Conservation (phyloP, 2,329 filamentous ascomycete species). For the Metarhizium rileyi region DNA sequence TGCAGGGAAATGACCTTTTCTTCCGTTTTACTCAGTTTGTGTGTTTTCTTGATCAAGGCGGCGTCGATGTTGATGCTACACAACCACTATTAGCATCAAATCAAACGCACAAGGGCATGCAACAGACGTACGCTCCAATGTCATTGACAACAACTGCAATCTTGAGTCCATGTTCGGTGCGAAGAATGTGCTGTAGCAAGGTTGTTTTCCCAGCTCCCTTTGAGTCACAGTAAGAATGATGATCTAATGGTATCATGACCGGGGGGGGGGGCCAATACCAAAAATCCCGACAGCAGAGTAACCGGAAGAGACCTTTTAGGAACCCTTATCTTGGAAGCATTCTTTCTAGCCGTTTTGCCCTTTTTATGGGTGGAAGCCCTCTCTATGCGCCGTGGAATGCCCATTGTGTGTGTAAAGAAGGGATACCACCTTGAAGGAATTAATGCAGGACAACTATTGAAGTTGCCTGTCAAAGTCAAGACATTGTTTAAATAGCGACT, state of each 20-base stretch:
- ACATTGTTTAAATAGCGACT: neutral
- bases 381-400: neutral
- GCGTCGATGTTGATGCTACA: slow-evolving; percentile 55
- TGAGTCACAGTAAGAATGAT: neutral
- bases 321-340: neutral
- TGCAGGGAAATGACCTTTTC: slow-evolving; percentile 60
- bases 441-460: neutral
- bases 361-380: neutral
- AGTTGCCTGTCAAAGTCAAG: neutral
- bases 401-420: neutral
- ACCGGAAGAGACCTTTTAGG: slow-evolving; percentile 20
- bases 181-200: slow-evolving; percentile 57
- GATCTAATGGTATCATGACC: neutral
- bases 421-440: neutral
- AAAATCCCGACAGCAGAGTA: slow-evolving; percentile 25
- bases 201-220: slow-evolving; percentile 64
- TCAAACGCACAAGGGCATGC: neutral
- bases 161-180: slow-evolving; percentile 54
- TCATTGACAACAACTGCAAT: slow-evolving; percentile 69
- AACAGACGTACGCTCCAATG: slow-evolving; percentile 43
- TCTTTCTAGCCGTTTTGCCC: slow-evolving; percentile 6
- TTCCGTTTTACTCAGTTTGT: slow-evolving; percentile 46
- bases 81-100: neutral
- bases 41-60: slow-evolving; percentile 44
- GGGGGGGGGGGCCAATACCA: slow-evolving; percentile 14